Evolutionary conservation across 2,329 filamentous ascomycete species (phyloP), one percentile per base, ranked within the genome.

Genomic region (Alternaria postmessia): DNA sequence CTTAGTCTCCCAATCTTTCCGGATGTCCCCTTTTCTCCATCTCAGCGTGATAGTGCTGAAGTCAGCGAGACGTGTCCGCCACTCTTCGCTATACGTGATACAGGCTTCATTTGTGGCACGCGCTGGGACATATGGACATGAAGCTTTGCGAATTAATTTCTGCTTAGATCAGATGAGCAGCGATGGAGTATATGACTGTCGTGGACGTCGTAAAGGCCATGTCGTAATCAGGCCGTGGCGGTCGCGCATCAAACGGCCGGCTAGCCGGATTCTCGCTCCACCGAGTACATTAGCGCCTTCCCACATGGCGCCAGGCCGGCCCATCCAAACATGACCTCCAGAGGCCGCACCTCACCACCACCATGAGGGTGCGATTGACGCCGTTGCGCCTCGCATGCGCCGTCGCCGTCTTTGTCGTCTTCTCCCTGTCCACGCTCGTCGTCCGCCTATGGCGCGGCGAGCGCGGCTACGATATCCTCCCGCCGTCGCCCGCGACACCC

Each of bases 301-400:
- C 12, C 2, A 36, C 32, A 56, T 54, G 49, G 34, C 53, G 57
- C 56, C 56, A 53, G 51, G 49, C 48, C 51, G 41, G 44, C 44
- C 34, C 57, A 49, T 46, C 54, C 62, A 62, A 65, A 65, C 62
- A 67, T 52, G 54, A 48, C 60, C 48, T 48, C 32, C 58, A 56
- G 48, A 52, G 49, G 62, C 53, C 54, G 22, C 49, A 57, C 61
- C 60, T 57, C 65, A 62, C 60, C 57, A 67, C 68, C 63, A 64
- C 70, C 66, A 74, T 64, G 66, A 75, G 74, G 74, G 72, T 77
- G 72, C 74, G 75, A 69, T 70, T 77, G 65, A 74, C 73, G 69
- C 71, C 70, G 60, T 65, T 70, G 71, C 75, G 75, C 67, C 66
- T 76, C 60, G 47, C 75, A 65, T 71, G 71, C 68, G 70, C 70